Base-by-base conservation (phyloP, 495 filamentous ascomycete genomes). In the Bacidia gigantensis region DNA sequence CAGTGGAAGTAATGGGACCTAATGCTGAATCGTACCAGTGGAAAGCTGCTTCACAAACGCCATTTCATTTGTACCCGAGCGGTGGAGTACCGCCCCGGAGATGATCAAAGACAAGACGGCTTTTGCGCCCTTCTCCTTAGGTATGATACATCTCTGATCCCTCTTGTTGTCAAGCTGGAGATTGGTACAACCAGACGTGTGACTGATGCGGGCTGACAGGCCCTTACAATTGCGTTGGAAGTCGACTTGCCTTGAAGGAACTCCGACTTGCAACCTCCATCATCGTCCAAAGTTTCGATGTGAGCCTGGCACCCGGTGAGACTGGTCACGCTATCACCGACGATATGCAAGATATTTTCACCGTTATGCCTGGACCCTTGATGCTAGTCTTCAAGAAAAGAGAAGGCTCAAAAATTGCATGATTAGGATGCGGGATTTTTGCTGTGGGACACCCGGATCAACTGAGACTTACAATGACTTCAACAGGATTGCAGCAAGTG, bases 81-180 rank as follows among this genome's bases (percentile, higher is more conserved):
- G 57, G 10, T 59, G 57, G 57, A 52, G 38, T 47, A 39, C 5
- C 11, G 24, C 22, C n/a, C 49, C 42, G 10, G 17, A 59, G 2
- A 22, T 59, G 53, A 25, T 59, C n/a, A 56, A 53, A 39, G 45
- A 59, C 14, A 46, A 49, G 23, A 20, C 18, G 2, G 57, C 49
- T 38, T 54, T 24, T 29, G 42, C 49, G n/a, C 57, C 57, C 0
- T 59, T 59, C 44, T 43, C 47, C 14, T 52, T 53, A 24, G 55
- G 63, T 48, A 55, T n/a, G n/a, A n/a, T n/a, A n/a, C n/a, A n/a
- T n/a, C n/a, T n/a, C n/a, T n/a, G n/a, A n/a, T n/a, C n/a, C n/a
- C n/a, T n/a, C n/a, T n/a, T n/a, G n/a, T n/a, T n/a, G n/a, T n/a
- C n/a, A n/a, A n/a, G n/a, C n/a, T n/a, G n/a, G n/a, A n/a, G 32